A percentile compares a stretch with the other conserved stretches of the same genome.
Evolutionary conservation across 495 filamentous ascomycete species (phyloP).

Genomic region (Penicillium pulvis): DNA sequence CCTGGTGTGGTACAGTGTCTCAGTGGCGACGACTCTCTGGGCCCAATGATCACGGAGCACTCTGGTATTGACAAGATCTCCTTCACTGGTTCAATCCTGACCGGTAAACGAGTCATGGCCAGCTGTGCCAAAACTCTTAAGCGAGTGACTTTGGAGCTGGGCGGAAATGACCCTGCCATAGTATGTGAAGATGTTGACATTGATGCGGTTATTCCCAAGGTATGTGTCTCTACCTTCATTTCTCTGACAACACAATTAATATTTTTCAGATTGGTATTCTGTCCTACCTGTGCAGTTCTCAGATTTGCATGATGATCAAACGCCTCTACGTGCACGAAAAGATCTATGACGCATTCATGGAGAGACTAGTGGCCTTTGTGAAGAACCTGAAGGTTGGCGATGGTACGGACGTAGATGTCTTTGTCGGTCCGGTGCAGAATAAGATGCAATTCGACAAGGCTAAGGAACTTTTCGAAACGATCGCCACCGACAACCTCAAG

Average conservation of each 20-base stretch:
- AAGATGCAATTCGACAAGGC: slow-evolving; percentile 58
- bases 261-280: slow-evolving; percentile 31
- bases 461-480: slow-evolving; percentile 50
- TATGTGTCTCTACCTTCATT: slow-evolving; percentile 14
- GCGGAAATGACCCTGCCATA: slow-evolving; percentile 70
- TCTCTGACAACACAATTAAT: neutral
- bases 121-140: slow-evolving; percentile 64
- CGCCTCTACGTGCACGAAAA: slow-evolving; percentile 69
- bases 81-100: slow-evolving; percentile 68
- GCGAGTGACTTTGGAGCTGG: slow-evolving; percentile 59
- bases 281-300: slow-evolving; percentile 58
- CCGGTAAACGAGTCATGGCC: slow-evolving; percentile 65
- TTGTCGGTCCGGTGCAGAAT: slow-evolving; percentile 64
- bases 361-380: slow-evolving; percentile 55
- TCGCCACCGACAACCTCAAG: slow-evolving; percentile 48
- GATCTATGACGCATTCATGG: slow-evolving; percentile 64
- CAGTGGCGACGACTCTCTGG: slow-evolving; percentile 66
- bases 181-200: slow-evolving; percentile 68
- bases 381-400: slow-evolving; percentile 51
- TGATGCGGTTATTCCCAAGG: slow-evolving; percentile 56
- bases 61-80: slow-evolving; percentile 65
- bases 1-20: slow-evolving; percentile 68
- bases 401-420: slow-evolving; percentile 40
- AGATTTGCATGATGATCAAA: slow-evolving; percentile 63
- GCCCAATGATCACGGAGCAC: slow-evolving; percentile 59